Evolutionary conservation across 2,329 filamentous ascomycete species (phyloP).

Genomic region (Stemphylium beticola): DNA sequence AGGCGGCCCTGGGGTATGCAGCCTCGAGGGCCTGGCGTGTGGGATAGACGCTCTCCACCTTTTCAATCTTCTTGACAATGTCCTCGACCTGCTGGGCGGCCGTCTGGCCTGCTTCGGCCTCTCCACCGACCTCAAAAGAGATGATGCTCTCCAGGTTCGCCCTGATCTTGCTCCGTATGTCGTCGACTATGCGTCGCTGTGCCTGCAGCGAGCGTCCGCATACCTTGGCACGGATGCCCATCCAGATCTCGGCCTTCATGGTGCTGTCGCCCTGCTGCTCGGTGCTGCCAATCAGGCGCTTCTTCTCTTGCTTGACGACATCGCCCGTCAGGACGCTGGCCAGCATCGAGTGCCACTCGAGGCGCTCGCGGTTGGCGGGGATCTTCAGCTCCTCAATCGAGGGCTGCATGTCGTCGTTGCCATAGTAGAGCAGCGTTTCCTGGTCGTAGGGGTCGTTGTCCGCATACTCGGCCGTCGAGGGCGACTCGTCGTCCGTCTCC

Average conservation of each 20-base stretch:
- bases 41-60: constrained; percentile 83
- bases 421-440: constrained; percentile 90
- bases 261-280: constrained; percentile 76
- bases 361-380: constrained; percentile 82
- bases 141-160: constrained; percentile 84
- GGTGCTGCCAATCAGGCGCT: constrained; percentile 82
- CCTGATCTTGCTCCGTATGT: constrained; percentile 75
- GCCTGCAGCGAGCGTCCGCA: constrained; percentile 84
- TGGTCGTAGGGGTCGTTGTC: constrained; percentile 87
- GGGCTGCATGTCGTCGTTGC: constrained; percentile 86
- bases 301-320: constrained; percentile 97
- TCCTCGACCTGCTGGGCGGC: constrained; percentile 88
- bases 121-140: constrained; percentile 91
- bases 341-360: constrained; percentile 99
- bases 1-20: constrained; percentile 78
- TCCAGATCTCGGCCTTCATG: constrained; percentile 77
- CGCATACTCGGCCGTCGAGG: constrained; percentile 80
- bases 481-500: constrained; percentile 89
- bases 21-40: constrained; percentile 75
- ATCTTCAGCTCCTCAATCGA: constrained; percentile 89
- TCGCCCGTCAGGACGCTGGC: constrained; percentile 94
- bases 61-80: constrained; percentile 88
- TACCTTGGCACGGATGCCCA: constrained; percentile 81
- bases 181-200: constrained; percentile 87
- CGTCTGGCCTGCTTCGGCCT: constrained; percentile 87